A percentile compares a stretch with the other conserved stretches of the same genome.
Conservation (phyloP, 1,139 yeast species). For the Candida tropicalis region DNA sequence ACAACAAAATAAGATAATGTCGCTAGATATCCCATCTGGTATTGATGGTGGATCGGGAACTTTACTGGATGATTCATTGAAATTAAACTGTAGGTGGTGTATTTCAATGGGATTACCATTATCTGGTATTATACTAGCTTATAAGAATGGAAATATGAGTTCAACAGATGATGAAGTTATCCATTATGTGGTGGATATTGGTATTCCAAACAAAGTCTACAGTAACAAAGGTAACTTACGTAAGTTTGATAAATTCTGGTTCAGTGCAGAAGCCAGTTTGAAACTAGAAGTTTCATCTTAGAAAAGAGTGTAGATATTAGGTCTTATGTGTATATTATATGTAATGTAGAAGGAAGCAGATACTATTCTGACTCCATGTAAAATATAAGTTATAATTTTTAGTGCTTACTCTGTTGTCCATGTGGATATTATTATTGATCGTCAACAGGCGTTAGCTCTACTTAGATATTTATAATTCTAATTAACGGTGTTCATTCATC, state of each 20-base stretch:
- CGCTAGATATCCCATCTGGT: slow-evolving; percentile 84
- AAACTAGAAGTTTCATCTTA: slow-evolving; percentile 24
- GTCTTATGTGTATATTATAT: background rate
- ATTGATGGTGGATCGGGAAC: slow-evolving; percentile 85
- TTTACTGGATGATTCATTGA: slow-evolving; percentile 33
- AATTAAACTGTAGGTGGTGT: slow-evolving; percentile 50
- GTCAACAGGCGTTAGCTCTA: too few relatives aligned
- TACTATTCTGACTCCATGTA: too few relatives aligned
- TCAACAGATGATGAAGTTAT: slow-evolving; percentile 33
- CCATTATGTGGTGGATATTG: slow-evolving; percentile 74
- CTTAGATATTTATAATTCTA: too few relatives aligned
- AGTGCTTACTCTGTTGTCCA: too few relatives aligned
- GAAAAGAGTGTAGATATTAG: background rate
- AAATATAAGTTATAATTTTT: too few relatives aligned
- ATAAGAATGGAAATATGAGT: slow-evolving; percentile 45
- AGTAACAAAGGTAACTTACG: slow-evolving; percentile 41
- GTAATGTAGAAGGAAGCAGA: too few relatives aligned
- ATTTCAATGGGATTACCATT: slow-evolving; percentile 77
- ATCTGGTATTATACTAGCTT: slow-evolving; percentile 64
- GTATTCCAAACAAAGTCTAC: slow-evolving; percentile 61
- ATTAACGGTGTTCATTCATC: too few relatives aligned
- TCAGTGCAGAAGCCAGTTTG: slow-evolving; percentile 37
- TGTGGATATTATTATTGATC: too few relatives aligned
- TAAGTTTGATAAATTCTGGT: slow-evolving; percentile 50
- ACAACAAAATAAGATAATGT: slow-evolving; percentile 54